Base-by-base conservation (phyloP, 2,329 filamentous ascomycete genomes). In the Cryphonectria japonica region DNA sequence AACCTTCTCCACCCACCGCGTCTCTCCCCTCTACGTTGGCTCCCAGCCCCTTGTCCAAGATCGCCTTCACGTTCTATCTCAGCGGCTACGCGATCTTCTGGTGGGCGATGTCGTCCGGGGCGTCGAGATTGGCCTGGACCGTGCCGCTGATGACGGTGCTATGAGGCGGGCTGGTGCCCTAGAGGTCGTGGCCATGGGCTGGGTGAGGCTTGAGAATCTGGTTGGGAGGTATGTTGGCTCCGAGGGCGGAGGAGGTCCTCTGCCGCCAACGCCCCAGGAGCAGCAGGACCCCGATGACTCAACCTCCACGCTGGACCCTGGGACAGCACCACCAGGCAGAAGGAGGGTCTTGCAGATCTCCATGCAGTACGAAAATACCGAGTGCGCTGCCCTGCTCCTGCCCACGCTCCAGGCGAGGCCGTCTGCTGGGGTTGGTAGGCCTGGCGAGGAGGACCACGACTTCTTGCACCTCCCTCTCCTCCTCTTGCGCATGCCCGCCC, bases 41-140 rank as follows among this genome's bases (percentile, higher is more conserved):
- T 68, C 78, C 3, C 78, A 83, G 2, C 57, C 75, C 0, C 79
- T 88, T 0, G 80, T 79, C 0, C 63, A 77, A 0, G 59, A 76
- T 0, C 81, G 83, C 3, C 81, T 89, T 2, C 77, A 80, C 19
- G 69, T 77, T 0, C 79, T 89, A 0, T 83, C 85, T 0, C 82
- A 82, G 9, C 82, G 85, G 2, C 78, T 90, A 1, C 84, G 87
- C 54, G 87, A 89, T 64, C 81, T 81, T 1, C 82, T 89, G 0
- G 86, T 88, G 0, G 87, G 87, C 22, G 87, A 89, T 74, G 84
- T 88, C 1, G 85, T 89, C n/a, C 85, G 88, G 69, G 88, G 88
- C 60, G 84, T 89, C 26, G 86, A 89, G 73, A 83, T 90, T 26
- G 83, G 84, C 0, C 75, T 86, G 5, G 81, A 83, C 65, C 79